Base-by-base conservation (phyloP, 371 early-diverging fungal genomes). In the Mucor irregularis region DNA sequence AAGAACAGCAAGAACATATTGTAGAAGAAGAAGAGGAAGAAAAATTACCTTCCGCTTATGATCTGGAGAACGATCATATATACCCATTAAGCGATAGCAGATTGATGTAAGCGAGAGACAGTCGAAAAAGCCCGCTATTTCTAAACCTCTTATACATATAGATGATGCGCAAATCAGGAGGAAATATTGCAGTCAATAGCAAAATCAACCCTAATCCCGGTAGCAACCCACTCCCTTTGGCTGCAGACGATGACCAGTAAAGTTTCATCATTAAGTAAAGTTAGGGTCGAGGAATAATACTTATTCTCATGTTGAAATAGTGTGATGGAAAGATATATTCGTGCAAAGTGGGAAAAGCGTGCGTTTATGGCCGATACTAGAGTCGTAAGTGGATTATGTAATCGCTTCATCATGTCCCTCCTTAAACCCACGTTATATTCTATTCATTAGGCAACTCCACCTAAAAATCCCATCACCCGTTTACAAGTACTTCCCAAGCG, bases 291-390 rank as follows among this genome's bases (percentile, higher is more conserved):
- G 16, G 28, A 34, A n/a, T 14, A 30, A 42, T 33, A 44, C 17
- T 16, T 11, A 25, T 37, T 25, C 25, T 25, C 37, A 14, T n/a
- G 26, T n/a, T n/a, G n/a, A 39, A 5, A 22, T 60, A 88, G 90
- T 52, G 91, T 86, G 44, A 83, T 96, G 72, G 97, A 96, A 51
- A 82, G 81, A 51, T 97, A 86, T 60, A 95, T 98, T 49, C 85
- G 98, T 13, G 85, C 90, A 50, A 98, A 98, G 71, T 98, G 96
- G 78, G 96, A 98, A 59, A 87, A 89, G 49, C 87, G 91, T 29
- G 61, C 72, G 24, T 93, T 87, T 65, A 77, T 86, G 61, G 82
- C 76, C 25, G 49, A 62, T n/a, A 56, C 14, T 24, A 50, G 29
- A 47, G 53, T 53, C 16, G 59, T 53, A 59, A 38, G 28, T 30